Evolutionary conservation across 2,329 filamentous ascomycete genomes (phyloP).

Genomic region (Colletotrichum brevisporum): DNA sequence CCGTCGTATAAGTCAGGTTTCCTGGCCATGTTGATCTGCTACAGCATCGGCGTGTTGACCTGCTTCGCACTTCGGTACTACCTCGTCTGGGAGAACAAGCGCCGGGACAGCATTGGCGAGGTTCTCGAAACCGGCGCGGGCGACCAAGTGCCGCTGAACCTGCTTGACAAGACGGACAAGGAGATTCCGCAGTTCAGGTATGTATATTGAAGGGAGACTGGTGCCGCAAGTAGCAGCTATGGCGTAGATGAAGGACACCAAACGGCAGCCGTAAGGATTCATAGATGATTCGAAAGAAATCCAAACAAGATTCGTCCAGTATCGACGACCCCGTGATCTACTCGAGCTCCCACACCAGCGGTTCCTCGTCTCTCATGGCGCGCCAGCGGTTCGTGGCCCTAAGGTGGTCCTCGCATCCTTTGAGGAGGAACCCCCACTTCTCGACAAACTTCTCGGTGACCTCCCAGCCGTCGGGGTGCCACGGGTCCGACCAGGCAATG

Average conservation of each 20-base stretch:
- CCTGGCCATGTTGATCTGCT: slow-evolving; percentile 59
- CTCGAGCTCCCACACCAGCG: slow-evolving; percentile 32
- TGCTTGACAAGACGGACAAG: slow-evolving; percentile 66
- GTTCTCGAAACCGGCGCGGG: slow-evolving; percentile 44
- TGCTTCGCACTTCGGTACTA: slow-evolving; percentile 43
- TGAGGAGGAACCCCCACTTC: slow-evolving; percentile 59
- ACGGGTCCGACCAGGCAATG: slow-evolving; percentile 47
- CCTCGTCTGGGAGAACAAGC: slow-evolving; percentile 18
- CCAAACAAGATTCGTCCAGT: neutral
- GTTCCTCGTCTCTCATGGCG: slow-evolving; percentile 24
- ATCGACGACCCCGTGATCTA: neutral
- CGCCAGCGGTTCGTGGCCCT: slow-evolving; percentile 55
- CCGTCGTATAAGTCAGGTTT: slow-evolving; percentile 72
- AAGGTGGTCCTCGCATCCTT: slow-evolving; percentile 55
- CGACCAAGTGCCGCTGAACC: slow-evolving; percentile 63
- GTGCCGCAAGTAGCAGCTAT: neutral
- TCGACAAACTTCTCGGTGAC: slow-evolving; percentile 58
- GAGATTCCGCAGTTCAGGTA: slow-evolving; percentile 70
- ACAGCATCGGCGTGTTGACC: slow-evolving; percentile 57
- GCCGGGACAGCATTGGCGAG: slow-evolving; percentile 33
- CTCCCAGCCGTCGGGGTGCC: slow-evolving; percentile 62
- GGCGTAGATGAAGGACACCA: neutral
- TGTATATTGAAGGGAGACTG: slow-evolving; percentile 49
- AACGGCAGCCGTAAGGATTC: too few relatives aligned
- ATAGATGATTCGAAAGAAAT: neutral